These are phyloP conservation scores for Voacanga thouarsii DNA, from an alignment of 257 asterid species.

Conservation along the genomic window DNA sequence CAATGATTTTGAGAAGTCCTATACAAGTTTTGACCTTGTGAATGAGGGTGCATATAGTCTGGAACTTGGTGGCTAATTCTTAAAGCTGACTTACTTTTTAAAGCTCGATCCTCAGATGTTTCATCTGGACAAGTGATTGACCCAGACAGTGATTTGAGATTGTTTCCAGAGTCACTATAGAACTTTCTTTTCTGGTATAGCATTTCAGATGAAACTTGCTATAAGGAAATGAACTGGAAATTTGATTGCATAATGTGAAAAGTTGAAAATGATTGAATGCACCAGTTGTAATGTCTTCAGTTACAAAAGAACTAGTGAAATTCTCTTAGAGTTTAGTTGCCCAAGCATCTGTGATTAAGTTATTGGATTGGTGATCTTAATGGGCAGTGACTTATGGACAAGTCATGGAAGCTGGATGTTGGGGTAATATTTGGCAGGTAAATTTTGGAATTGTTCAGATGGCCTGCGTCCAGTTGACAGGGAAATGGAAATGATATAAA, in stretches of 20 bases:
- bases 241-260: background rate
- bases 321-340: constrained; percentile 1
- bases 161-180: background rate
- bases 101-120: background rate
- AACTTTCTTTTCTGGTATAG: background rate
- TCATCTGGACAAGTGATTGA: background rate
- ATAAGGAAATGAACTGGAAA: background rate
- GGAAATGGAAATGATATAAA: background rate
- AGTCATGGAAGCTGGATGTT: background rate
- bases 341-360: background rate
- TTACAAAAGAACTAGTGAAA: background rate
- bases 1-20: background rate
- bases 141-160: background rate
- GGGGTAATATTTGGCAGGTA: background rate
- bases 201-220: background rate
- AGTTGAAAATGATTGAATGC: background rate
- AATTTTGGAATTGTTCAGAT: background rate
- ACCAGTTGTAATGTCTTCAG: background rate
- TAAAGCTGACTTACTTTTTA: background rate
- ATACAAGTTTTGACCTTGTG: background rate
- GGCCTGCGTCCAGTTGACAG: background rate
- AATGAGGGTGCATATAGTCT: background rate
- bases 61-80: background rate
- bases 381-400: background rate
- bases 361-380: background rate